Evolutionary conservation across 169 alveolate species (phyloP).

Genomic region (Plasmodium reichenowi): DNA sequence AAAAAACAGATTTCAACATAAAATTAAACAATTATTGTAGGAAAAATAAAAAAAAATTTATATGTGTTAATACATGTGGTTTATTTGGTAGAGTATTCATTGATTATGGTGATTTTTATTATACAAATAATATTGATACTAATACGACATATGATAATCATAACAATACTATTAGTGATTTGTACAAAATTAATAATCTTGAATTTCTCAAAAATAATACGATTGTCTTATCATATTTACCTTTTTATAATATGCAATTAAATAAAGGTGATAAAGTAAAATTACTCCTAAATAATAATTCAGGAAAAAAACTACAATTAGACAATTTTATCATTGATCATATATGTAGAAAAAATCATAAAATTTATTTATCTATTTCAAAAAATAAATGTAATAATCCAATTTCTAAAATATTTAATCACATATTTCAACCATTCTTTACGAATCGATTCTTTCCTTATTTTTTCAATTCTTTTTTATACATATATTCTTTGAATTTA

Average conservation of each 20-base stretch:
- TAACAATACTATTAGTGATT: constrained; percentile 6
- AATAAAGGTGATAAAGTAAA: constrained; percentile 18
- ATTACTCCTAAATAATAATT: not conserved
- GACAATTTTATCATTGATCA: constrained; percentile 11
- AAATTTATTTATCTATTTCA: constrained; percentile 22
- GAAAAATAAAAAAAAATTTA: constrained; percentile 37
- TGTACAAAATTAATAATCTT: constrained; percentile 28
- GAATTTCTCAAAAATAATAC: constrained; percentile 22
- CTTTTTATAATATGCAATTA: constrained; percentile 32
- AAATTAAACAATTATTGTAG: constrained; percentile 51
- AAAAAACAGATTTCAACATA: constrained; percentile 20
- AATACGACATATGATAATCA: too few relatives aligned
- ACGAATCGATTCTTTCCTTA: too few relatives aligned
- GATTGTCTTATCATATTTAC: constrained; percentile 15
- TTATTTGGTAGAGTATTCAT: constrained; percentile 59
- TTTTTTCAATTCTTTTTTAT: too few relatives aligned
- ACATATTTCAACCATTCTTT: too few relatives aligned
- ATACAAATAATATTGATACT: constrained; percentile 1
- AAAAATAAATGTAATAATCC: not conserved
- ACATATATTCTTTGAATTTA: too few relatives aligned
- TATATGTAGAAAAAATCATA: constrained; percentile 17
- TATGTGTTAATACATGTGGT: constrained; percentile 70
- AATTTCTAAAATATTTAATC: too few relatives aligned
- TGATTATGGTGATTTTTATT: constrained; percentile 55
- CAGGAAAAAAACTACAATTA: not conserved